Conservation (phyloP, 345 rosid species). For the Linum tenue region DNA sequence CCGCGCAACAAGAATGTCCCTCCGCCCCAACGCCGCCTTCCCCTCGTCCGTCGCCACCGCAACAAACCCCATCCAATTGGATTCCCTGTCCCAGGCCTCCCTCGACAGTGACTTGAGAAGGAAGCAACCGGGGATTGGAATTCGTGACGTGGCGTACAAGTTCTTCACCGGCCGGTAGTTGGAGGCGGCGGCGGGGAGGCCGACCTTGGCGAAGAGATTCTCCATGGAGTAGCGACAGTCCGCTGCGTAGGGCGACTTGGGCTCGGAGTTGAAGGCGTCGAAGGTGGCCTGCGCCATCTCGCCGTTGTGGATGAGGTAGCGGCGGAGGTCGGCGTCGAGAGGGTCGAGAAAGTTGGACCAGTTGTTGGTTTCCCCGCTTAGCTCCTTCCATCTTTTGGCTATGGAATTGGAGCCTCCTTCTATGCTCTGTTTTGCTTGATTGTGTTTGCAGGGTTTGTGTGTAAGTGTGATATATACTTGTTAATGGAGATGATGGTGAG, state of each 20-base stretch:
- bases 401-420: background rate
- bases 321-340: slow-evolving; percentile 25
- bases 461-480: too few species aligned
- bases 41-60: slow-evolving; percentile 47
- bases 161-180: slow-evolving; percentile 36
- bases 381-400: slow-evolving; percentile 23
- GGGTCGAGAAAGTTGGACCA: slow-evolving; percentile 24
- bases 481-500: too few species aligned
- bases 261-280: slow-evolving; percentile 30
- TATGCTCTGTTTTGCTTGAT: too few species aligned
- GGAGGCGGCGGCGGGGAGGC: slow-evolving; percentile 12
- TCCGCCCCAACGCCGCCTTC: slow-evolving; percentile 38
- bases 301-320: slow-evolving; percentile 23
- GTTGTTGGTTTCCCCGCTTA: slow-evolving; percentile 18
- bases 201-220: slow-evolving; percentile 11
- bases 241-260: slow-evolving; percentile 29
- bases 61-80: slow-evolving; percentile 52
- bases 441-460: too few species aligned
- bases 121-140: slow-evolving; percentile 27
- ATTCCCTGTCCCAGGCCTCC: slow-evolving; percentile 28
- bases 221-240: slow-evolving; percentile 14
- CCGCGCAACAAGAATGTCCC: slow-evolving; percentile 45
- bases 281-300: slow-evolving; percentile 38
- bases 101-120: slow-evolving; percentile 27
- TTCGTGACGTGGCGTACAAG: slow-evolving; percentile 45